These are phyloP conservation scores for Paramecium primaurelia DNA, from an alignment of 73 alveolate genomes.

Conservation along the genomic window DNA sequence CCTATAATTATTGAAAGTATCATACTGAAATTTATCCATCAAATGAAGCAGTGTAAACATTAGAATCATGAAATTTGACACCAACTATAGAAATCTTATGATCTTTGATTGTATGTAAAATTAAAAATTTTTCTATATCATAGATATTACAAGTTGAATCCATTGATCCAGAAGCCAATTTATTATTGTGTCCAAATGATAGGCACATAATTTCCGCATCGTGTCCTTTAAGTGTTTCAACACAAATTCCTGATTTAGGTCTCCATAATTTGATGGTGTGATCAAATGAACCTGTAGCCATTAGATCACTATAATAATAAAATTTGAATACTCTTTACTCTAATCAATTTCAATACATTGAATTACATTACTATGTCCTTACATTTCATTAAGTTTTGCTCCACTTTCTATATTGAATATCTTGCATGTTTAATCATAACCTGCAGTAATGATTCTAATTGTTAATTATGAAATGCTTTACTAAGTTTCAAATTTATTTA, in stretches of 20 bases:
- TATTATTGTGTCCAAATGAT: not conserved
- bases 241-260: slow-evolving; percentile 13
- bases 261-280: not conserved
- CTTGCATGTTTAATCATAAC: not conserved
- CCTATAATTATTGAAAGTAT: not conserved
- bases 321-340: not conserved
- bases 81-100: not conserved
- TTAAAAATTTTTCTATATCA: not conserved
- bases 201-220: not conserved
- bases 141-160: not conserved
- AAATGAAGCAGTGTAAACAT: not conserved
- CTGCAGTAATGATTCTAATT: not conserved
- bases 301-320: not conserved
- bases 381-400: not conserved
- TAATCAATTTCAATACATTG: not conserved
- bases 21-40: not conserved
- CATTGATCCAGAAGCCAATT: slow-evolving; percentile 1
- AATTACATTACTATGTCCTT: not conserved
- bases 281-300: slow-evolving; percentile 19
- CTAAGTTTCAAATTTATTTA: not conserved
- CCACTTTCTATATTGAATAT: not conserved
- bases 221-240: not conserved
- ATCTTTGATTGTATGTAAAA: not conserved
- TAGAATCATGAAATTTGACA: not conserved
- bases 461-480: not conserved